Percentiles rank a stretch among this genome's conserved stretches.
Conservation (phyloP, 495 filamentous ascomycete genomes). For the Hamigera avellanea region DNA sequence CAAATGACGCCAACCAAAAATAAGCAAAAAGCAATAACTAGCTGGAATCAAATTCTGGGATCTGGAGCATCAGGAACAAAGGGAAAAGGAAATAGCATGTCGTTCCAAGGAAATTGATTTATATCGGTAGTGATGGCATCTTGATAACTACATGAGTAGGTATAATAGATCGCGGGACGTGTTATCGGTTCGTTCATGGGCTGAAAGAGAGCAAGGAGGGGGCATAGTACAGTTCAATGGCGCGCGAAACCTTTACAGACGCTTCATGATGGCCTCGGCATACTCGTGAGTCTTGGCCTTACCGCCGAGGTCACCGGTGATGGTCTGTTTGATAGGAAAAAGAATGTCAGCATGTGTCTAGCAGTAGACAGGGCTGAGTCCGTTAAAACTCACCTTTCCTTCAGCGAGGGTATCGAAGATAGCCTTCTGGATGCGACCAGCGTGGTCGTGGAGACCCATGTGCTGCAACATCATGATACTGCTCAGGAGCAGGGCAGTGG, state of each 20-base stretch:
- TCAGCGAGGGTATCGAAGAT: constrained; percentile 90
- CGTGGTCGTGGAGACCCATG: constrained; percentile 83
- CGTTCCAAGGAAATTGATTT: constrained; percentile 1
- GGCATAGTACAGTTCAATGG: constrained; percentile 28
- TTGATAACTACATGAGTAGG: constrained; percentile 20
- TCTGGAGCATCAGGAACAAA: no score
- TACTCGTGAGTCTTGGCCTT: constrained; percentile 90
- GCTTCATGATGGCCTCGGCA: constrained; percentile 78
- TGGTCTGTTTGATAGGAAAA: constrained; percentile 28
- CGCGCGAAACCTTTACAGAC: constrained; percentile 47
- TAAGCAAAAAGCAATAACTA: no score
- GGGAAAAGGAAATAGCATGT: background rate
- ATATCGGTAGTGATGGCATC: constrained; percentile 6
- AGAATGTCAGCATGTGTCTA: constrained; percentile 7
- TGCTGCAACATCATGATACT: constrained; percentile 99
- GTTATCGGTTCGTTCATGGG: no score
- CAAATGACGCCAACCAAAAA: no score
- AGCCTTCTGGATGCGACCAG: constrained; percentile 80
- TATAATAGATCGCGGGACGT: constrained; percentile 27
- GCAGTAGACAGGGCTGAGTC: no score
- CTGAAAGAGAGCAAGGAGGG: constrained; percentile 13
- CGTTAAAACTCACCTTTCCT: constrained; percentile 71
- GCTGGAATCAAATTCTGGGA: no score
- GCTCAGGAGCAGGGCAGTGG: constrained; percentile 80
- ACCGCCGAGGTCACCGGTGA: constrained; percentile 92